Conservation (phyloP, 352 stramenopile species). For the Blastocystis sp. region DNA sequence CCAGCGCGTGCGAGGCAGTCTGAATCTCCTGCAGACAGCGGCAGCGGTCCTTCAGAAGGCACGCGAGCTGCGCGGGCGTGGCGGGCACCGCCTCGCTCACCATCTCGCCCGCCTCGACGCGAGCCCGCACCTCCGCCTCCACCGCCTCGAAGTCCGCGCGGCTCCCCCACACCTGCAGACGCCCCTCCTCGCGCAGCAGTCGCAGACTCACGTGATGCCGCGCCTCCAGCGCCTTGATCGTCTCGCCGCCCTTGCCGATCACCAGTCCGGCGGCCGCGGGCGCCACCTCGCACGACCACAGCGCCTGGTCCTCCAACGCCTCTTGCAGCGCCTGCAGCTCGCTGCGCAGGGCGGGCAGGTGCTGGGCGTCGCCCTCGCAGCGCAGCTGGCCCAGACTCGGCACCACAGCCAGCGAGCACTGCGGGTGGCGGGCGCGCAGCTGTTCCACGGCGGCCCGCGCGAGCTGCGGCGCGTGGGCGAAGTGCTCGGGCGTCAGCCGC, state of each 20-base stretch:
- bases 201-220: background rate
- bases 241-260: background rate
- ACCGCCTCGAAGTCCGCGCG: background rate
- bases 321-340: background rate
- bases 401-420: background rate
- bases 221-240: background rate
- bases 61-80: background rate
- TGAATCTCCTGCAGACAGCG: background rate
- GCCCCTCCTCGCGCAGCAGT: background rate
- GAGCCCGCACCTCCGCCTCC: background rate
- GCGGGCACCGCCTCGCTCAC: background rate
- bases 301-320: background rate
- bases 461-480: background rate
- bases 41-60: constrained; percentile 2
- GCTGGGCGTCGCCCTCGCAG: background rate
- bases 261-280: background rate
- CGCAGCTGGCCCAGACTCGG: background rate
- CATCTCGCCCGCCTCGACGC: background rate
- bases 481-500: background rate
- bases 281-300: background rate
- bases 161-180: background rate
- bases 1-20: background rate
- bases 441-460: background rate
- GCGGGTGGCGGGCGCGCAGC: background rate
- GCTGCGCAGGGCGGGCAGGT: background rate